Base-by-base conservation (phyloP, 176 grass and related monocot genomes). In the Miscanthus lutarioriparius region DNA sequence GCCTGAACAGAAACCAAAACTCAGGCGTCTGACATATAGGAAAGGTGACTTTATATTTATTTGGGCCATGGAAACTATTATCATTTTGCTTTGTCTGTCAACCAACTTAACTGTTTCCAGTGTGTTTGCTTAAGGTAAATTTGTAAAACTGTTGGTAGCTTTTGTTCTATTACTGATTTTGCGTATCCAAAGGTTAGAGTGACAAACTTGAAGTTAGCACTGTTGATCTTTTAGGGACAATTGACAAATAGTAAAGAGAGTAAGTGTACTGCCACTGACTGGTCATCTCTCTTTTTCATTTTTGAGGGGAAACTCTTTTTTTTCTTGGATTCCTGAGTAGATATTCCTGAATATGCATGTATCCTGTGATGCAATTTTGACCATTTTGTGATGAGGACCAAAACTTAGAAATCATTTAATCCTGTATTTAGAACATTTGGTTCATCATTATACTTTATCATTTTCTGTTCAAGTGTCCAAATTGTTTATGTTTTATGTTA, bases 401-500 rank as follows among this genome's bases (percentile, higher is more conserved):
- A 17, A 67, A 45, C 20, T 44, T 84, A 23, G 41, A 28, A 59
- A 14, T 80, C 5, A 43, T 81, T 70, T 64, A 0, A 28, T 67
- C 49, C 45, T 16, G 1, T 80, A 7, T 67, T 74, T 47, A 20
- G 40, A 78, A 56, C 45, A 62, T 82, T 82, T 58, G 28, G 68
- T 86, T 25, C 19, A 25, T 61, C 10, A 66, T 41, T 75, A 49
- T 74, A 28, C 49, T 66, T 83, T 83, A 58, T 10, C 61, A 25
- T 6, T 77, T 74, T 66, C 70, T 20, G 10, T 82, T 7, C 10
- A 80, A 72, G n/a, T 65, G 7, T 56, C 58, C 62, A 84, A 35
- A 26, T 85, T 70, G 27, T 73, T 81, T 47, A 88, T 71, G 44
- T 38, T 83, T 22, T 74, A 45, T 77, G 51, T 85, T 64, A 53